Evolutionary conservation across 805 yeast species (phyloP).

Genomic region (Candida krabiensis): DNA sequence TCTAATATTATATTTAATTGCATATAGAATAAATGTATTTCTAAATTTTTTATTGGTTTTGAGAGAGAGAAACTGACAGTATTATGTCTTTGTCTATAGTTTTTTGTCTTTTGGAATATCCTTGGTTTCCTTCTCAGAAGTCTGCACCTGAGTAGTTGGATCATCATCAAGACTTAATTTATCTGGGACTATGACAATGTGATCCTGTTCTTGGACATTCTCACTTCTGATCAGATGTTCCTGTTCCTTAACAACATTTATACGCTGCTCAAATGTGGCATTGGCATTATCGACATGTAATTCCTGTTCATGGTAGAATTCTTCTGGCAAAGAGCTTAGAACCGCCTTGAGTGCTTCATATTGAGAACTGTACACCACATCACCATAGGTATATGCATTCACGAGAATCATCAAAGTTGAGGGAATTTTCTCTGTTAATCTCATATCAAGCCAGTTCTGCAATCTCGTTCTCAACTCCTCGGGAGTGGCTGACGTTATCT

Average conservation of each 20-base stretch:
- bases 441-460: conserved; percentile 81
- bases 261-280: conserved; percentile 67
- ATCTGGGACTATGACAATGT: conserved; percentile 61
- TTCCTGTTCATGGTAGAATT: conserved; percentile 93
- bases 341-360: conserved; percentile 90
- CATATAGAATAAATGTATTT: conserved; percentile 4
- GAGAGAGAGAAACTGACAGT: too few species aligned
- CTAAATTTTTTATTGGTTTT: conserved; percentile 1
- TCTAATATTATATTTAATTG: too few species aligned
- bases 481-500: conserved; percentile 72
- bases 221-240: conserved; percentile 85
- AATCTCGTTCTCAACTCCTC: conserved; percentile 77
- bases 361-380: conserved; percentile 48
- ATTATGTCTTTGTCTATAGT: too few species aligned
- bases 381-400: conserved; percentile 85
- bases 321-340: conserved; percentile 87
- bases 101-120: too few species aligned
- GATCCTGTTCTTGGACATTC: conserved; percentile 73
- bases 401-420: conserved; percentile 81
- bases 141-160: conserved; percentile 8
- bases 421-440: conserved; percentile 85
- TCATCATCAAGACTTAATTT: conserved; percentile 58
- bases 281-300: conserved; percentile 71
- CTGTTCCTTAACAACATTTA: conserved; percentile 75
- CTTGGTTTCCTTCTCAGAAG: conserved; percentile 2